Evolutionary conservation across 1,284 basidiomycete species (phyloP).

Genomic region (Leccinum colubrinum): DNA sequence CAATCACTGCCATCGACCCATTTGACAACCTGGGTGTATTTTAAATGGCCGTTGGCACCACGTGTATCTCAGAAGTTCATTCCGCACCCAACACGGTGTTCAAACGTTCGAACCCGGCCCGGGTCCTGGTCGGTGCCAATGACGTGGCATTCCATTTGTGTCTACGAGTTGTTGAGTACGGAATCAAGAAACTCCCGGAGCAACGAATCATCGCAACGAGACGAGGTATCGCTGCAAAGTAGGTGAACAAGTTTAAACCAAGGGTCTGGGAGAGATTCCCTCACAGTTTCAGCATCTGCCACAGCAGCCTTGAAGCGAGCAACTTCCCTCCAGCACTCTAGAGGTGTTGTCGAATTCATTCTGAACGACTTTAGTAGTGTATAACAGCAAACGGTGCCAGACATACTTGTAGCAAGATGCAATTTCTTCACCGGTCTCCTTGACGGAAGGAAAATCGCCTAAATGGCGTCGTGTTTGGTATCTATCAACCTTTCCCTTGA

Average conservation of each 20-base stretch:
- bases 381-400: neutral
- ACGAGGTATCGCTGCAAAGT: slow-evolving; percentile 26
- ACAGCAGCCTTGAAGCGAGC: slow-evolving; percentile 72
- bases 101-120: neutral
- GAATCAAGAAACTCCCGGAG: neutral
- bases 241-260: slow-evolving; percentile 11
- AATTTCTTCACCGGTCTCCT: slow-evolving; percentile 57
- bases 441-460: slow-evolving; percentile 54
- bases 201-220: slow-evolving; percentile 25
- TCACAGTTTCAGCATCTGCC: slow-evolving; percentile 60
- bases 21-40: neutral
- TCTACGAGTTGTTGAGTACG: slow-evolving; percentile 1
- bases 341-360: slow-evolving; percentile 52
- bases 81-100: neutral
- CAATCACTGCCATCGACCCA: neutral
- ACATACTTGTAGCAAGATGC: slow-evolving; percentile 70
- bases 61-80: neutral
- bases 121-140: neutral
- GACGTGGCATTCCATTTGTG: neutral
- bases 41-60: slow-evolving; percentile 5
- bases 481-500: slow-evolving; percentile 68
- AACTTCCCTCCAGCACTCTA: slow-evolving; percentile 80
- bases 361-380: slow-evolving; percentile 37
- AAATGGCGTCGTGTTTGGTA: slow-evolving; percentile 62
- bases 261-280: slow-evolving; percentile 14